Percentiles rank a stretch among this genome's conserved stretches.
Evolutionary conservation across 2,329 filamentous ascomycete genomes (phyloP).

Genomic region (Metarhizium album): DNA sequence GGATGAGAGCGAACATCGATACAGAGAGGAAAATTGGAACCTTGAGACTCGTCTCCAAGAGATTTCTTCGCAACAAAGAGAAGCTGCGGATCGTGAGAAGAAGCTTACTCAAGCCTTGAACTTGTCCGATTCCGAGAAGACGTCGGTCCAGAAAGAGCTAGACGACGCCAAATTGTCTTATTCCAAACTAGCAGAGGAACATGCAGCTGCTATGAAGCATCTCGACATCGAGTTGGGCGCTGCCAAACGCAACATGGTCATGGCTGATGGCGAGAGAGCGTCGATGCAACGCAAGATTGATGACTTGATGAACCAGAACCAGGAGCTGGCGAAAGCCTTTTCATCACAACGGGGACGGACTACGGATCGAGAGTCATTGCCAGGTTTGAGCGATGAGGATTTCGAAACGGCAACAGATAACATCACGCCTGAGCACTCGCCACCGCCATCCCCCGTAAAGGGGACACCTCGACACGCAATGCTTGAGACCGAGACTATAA

Average conservation of each 20-base stretch:
- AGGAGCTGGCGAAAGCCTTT: conserved; percentile 78
- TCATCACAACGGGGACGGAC: conserved; percentile 59
- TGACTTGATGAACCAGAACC: conserved; percentile 78
- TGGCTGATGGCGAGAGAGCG: conserved; percentile 69
- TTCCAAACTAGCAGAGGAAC: conserved; percentile 71
- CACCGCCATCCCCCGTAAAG: conserved; percentile 82
- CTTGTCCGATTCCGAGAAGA: conserved; percentile 63
- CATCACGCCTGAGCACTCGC: conserved; percentile 77
- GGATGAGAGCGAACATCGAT: conserved; percentile 89
- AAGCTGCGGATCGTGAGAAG: conserved; percentile 72
- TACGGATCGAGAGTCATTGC: conserved; percentile 51
- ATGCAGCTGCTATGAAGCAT: conserved; percentile 64
- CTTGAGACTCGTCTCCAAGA: conserved; percentile 90
- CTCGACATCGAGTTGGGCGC: conserved; percentile 83
- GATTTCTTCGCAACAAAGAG: conserved; percentile 59
- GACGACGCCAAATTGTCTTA: conserved; percentile 80
- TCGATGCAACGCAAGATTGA: conserved; percentile 76
- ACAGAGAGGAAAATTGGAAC: conserved; percentile 98
- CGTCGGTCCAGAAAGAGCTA: conserved; percentile 67
- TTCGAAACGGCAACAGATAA: conserved; percentile 56
- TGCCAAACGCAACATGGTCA: conserved; percentile 67
- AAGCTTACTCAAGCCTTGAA: conserved; percentile 66
- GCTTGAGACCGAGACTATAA: conserved; percentile 91
- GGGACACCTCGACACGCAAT: conserved; percentile 81
- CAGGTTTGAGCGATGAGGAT: conserved; percentile 49